Evolutionary conservation across 345 rosid species (phyloP), one percentile per base, ranked within the genome.

Genomic region (Pelargonium nanum): DNA sequence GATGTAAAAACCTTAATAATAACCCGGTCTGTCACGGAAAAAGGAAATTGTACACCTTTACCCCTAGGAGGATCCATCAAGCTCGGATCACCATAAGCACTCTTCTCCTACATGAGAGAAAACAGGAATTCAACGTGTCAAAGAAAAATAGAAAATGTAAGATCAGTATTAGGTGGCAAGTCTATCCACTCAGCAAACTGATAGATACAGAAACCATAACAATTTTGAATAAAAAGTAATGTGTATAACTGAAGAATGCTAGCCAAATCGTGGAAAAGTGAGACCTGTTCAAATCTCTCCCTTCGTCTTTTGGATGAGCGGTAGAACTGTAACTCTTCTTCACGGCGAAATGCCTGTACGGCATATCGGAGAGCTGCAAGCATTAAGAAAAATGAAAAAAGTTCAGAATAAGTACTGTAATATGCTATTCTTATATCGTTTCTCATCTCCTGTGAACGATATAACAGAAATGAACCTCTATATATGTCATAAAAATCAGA

Each of bases 21-120:
- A 63, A 91, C 96, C 40, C 91, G 81, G 65, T 88, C 98, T 19
- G 85, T 82, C 70, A 88, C 95, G 19, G 83, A 74, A 75, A 88
- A 91, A 17, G 98, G 98, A 78, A 88, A 91, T 71, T 88, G 96
- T 24, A 75, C 89, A 63, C 87, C 87, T 77, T 83, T 85, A 71
- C 83, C 76, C 75, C 87, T 84, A 30, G 82, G 65, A 53, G 70
- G 71, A 71, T 78, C 85, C 64, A 77, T 58, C 56, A 66, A 53
- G 67, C 65, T 62, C 32, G 75, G 58, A 70, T 78, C 83, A 21
- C 83, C 84, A 69, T 72, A 78, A 68, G 71, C 24, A n/a, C 81
- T 85, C 73, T 82, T 91, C 56, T 88, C 96, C 98, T 88, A 67
- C 63, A 79, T 24, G n/a, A 67, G 58, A 57, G 20, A 7, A 45